phyloP scores from a whole-genome alignment of 2,329 filamentous ascomycete genomes.

The Peltaster fructicola region DNA sequence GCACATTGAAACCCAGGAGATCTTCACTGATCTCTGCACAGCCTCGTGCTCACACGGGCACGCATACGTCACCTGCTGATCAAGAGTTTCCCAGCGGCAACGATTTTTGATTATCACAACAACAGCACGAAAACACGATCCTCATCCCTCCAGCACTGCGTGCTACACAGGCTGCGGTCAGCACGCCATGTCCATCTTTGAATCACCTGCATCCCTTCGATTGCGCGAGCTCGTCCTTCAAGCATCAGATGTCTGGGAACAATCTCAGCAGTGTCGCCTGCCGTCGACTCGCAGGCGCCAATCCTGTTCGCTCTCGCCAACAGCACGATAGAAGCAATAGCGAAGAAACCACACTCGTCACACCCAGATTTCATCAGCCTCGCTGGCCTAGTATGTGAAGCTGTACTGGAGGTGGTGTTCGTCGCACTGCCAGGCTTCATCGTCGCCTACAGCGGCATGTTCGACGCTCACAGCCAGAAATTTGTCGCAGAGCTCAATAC shows the following conservation, averaged over 20 bases:
- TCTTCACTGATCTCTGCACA: too few relatives aligned
- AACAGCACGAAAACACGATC: not conserved
- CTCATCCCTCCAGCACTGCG: not conserved
- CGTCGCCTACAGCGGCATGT: conserved; percentile 74
- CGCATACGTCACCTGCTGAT: too few relatives aligned
- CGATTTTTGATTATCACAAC: too few relatives aligned
- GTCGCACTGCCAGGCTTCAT: conserved; percentile 90
- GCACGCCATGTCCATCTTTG: conserved; percentile 28
- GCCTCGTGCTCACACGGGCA: too few relatives aligned
- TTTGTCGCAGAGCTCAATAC: conserved; percentile 94
- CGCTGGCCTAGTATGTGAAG: conserved; percentile 75
- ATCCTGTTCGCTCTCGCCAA: conserved; percentile 15
- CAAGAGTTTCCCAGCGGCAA: too few relatives aligned
- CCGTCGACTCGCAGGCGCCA: conserved; percentile 12
- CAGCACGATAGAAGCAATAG: conserved; percentile 11
- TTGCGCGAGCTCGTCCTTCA: conserved; percentile 15
- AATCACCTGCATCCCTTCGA: conserved; percentile 29
- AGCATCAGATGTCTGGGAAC: too few relatives aligned
- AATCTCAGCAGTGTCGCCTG: too few relatives aligned
- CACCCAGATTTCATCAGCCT: conserved; percentile 54
- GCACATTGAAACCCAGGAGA: too few relatives aligned
- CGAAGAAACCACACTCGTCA: conserved; percentile 19
- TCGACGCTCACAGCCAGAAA: conserved; percentile 90
- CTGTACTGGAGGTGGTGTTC: conserved; percentile 86
- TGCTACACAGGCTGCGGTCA: not conserved